Evolutionary conservation across 2,329 filamentous ascomycete genomes (phyloP).

Genomic region (Dactylellina drechsleri): DNA sequence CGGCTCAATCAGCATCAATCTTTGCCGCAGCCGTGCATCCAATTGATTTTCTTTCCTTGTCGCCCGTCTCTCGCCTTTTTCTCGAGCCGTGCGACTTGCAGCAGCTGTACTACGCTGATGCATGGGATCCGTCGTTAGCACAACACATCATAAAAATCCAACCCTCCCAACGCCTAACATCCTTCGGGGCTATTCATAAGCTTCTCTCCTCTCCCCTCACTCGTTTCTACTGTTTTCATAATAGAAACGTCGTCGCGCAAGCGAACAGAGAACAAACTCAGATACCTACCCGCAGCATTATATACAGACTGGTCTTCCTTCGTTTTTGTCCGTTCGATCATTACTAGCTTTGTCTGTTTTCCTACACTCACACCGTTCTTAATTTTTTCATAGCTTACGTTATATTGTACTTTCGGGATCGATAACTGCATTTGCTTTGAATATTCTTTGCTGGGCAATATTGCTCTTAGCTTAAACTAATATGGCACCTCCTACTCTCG

Average conservation of each 20-base stretch:
- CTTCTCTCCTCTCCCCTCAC: constrained; percentile 6
- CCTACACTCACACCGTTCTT: neutral
- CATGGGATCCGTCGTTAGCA: constrained; percentile 42
- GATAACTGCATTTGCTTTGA: constrained; percentile 34
- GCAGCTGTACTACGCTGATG: constrained; percentile 46
- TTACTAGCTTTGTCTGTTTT: constrained; percentile 19
- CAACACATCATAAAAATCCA: constrained; percentile 18
- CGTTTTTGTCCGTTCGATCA: constrained; percentile 19
- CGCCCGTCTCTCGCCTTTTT: constrained; percentile 9
- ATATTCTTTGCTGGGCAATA: constrained; percentile 13
- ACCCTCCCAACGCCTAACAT: constrained; percentile 16
- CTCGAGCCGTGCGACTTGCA: constrained; percentile 16
- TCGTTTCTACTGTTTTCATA: constrained; percentile 36
- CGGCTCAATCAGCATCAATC: constrained; percentile 29
- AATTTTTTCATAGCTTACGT: constrained; percentile 18
- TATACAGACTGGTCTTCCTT: constrained; percentile 45
- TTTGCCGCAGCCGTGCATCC: constrained; percentile 41
- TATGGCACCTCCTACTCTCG: constrained; percentile 31
- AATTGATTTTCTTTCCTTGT: neutral
- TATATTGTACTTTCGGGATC: constrained; percentile 38
- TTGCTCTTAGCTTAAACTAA: constrained; percentile 25
- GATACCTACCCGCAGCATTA: constrained; percentile 23
- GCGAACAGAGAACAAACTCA: constrained; percentile 14
- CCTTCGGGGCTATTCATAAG: neutral
- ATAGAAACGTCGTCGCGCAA: constrained; percentile 40